Evolutionary conservation across 2,329 filamentous ascomycete species (phyloP).

Genomic region (Davidsoniella australis): DNA sequence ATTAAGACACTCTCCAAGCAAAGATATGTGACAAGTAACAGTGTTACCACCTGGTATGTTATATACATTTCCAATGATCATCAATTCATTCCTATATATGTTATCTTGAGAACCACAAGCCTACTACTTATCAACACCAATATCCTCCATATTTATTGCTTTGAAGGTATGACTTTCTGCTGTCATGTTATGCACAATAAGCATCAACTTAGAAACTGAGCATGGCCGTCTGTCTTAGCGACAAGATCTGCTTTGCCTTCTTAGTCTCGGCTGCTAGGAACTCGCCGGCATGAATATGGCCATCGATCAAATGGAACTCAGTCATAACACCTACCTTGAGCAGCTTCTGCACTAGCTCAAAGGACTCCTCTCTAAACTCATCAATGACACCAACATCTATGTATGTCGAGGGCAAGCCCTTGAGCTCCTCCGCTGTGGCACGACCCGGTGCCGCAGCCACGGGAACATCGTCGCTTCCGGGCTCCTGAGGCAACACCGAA

Average conservation of each 20-base stretch:
- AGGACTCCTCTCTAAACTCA: conserved; percentile 21
- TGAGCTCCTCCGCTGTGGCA: conserved; percentile 13
- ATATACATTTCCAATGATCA: too few relatives aligned
- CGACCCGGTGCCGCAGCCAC: conserved; percentile 16
- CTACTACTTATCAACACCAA: too few relatives aligned
- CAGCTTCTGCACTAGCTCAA: conserved; percentile 20
- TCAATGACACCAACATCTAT: conserved; percentile 24
- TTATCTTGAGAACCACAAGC: too few relatives aligned
- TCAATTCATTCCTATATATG: too few relatives aligned
- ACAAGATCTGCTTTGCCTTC: background rate
- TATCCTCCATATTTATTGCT: too few relatives aligned
- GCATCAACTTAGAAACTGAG: background rate
- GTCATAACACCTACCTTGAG: conserved; percentile 20
- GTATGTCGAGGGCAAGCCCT: conserved; percentile 21
- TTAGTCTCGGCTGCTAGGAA: conserved; percentile 6
- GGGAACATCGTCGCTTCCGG: conserved; percentile 13
- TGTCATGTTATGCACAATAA: too few relatives aligned
- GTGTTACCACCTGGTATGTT: too few relatives aligned
- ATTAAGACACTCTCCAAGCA: too few relatives aligned
- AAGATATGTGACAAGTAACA: too few relatives aligned
- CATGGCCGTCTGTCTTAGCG: background rate
- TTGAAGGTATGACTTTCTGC: too few relatives aligned
- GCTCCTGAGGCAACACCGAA: conserved; percentile 12
- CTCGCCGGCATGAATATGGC: conserved; percentile 20
- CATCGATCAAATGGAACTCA: conserved; percentile 25